Percentiles rank a stretch among this genome's conserved stretches.
Evolutionary conservation across 352 stramenopile genomes (phyloP).

Genomic region (Pilasporangium apinafurcum): DNA sequence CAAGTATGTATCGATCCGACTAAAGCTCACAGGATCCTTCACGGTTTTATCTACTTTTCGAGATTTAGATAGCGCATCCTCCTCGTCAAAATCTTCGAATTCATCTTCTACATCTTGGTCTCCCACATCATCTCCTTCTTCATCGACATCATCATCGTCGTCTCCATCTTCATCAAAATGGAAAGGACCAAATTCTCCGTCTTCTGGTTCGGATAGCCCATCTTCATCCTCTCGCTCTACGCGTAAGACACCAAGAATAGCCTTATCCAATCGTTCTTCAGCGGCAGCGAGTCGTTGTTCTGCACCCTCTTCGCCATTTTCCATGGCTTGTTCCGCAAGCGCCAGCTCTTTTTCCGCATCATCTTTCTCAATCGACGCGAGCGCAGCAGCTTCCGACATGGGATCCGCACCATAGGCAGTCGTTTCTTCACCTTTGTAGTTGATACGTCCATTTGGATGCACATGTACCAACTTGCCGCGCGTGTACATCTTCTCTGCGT

Average conservation of each 20-base stretch:
- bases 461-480: constrained; percentile 77
- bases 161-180: constrained; percentile 49
- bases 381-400: constrained; percentile 37
- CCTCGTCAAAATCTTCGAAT: constrained; percentile 30
- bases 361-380: constrained; percentile 57
- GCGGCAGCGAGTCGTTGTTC: constrained; percentile 39
- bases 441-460: constrained; percentile 95
- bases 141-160: constrained; percentile 46
- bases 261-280: constrained; percentile 57
- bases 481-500: constrained; percentile 91
- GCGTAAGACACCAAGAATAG: constrained; percentile 73
- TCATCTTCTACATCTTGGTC: too few relatives aligned
- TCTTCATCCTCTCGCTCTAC: constrained; percentile 40
- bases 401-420: constrained; percentile 73
- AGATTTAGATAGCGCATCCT: constrained; percentile 24
- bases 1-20: constrained; percentile 50
- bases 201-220: constrained; percentile 15
- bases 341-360: constrained; percentile 55
- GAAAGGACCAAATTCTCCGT: constrained; percentile 44
- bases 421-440: constrained; percentile 88
- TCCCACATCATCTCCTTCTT: constrained; percentile 64
- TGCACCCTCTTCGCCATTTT: constrained; percentile 37
- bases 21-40: constrained; percentile 73
- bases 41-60: constrained; percentile 40
- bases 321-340: constrained; percentile 44